Conservation (phyloP, 768 basidiomycete genomes). For the Lactarius sanguifluus region DNA sequence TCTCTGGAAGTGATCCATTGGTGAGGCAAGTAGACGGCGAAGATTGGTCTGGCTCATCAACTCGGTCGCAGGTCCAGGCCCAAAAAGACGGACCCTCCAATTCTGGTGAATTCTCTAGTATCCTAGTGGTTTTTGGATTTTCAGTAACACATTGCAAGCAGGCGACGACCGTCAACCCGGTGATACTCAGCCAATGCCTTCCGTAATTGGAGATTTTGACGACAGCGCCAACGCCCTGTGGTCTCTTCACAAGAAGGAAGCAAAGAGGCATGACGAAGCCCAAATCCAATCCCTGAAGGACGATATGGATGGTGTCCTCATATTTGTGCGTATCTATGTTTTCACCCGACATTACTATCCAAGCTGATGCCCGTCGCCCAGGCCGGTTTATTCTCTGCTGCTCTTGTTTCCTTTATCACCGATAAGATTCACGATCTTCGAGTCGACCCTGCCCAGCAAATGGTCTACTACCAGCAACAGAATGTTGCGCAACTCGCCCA, state of each 20-base stretch:
- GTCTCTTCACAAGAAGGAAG: too few relatives aligned
- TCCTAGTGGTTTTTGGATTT: not conserved
- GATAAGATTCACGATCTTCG: not conserved
- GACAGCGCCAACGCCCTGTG: too few relatives aligned
- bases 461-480: not conserved
- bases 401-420: not conserved
- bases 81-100: not conserved
- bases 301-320: too few relatives aligned
- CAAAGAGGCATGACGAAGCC: too few relatives aligned
- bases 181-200: not conserved
- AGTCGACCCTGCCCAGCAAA: not conserved
- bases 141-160: not conserved
- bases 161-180: not conserved
- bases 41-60: not conserved
- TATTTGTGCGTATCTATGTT: not conserved
- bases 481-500: not conserved
- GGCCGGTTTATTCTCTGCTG: not conserved
- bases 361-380: not conserved
- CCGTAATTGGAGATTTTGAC: too few relatives aligned
- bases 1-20: not conserved
- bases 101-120: not conserved
- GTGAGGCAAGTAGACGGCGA: not conserved
- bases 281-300: too few relatives aligned
- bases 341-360: not conserved
- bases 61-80: not conserved